Evolutionary conservation across 2,329 filamentous ascomycete genomes (phyloP), one percentile per base, ranked within the genome.

Genomic region (Diaporthe vaccinii): DNA sequence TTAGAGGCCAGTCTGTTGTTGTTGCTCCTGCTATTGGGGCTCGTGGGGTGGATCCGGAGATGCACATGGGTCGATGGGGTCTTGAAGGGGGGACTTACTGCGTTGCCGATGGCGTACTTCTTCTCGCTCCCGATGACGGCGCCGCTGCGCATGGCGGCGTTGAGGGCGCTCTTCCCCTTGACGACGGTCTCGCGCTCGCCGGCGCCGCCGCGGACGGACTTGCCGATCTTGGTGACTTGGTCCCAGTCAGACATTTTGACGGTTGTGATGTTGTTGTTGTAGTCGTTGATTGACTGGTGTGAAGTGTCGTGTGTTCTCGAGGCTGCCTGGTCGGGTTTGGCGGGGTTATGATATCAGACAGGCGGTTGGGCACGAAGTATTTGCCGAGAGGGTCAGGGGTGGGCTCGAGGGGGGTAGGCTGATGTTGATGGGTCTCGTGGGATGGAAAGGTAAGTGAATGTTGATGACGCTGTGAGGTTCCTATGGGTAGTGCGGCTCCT

Each of bases 161-260:
- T 99, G 80, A 99, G 87, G 49, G 95, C 91, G 75, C 87, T 82
- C 85, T 94, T 95, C 83, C 96, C 95, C 84, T 94, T 93, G 83
- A 98, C 90, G 80, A 98, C 96, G 4, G 93, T 97, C 90, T 98
- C 95, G 80, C 95, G 94, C 79, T 91, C 87, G 73, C 84, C 85
- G 75, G 85, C 89, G 80, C 93, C 93, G 79, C 92, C 90, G 82
- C 92, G 92, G 82, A 90, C 91, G 87, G 94, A 96, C 91, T 92
- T 95, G 82, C 97, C 97, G 83, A 99, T 98, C 90, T 97, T 98
- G 87, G 95, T 98, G 80, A 94, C 92, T 80, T 87, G 85, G 81
- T 98, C 94, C 96, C 96, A 98, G 82, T 98, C 85, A 80, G 86
- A 84, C 90, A 93, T 91, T 71, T 82, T 92, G 92, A 91, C 90